Percentiles rank a stretch among this genome's conserved stretches.
Conservation (phyloP, 345 rosid genomes). For the Hirschfeldia incana region DNA sequence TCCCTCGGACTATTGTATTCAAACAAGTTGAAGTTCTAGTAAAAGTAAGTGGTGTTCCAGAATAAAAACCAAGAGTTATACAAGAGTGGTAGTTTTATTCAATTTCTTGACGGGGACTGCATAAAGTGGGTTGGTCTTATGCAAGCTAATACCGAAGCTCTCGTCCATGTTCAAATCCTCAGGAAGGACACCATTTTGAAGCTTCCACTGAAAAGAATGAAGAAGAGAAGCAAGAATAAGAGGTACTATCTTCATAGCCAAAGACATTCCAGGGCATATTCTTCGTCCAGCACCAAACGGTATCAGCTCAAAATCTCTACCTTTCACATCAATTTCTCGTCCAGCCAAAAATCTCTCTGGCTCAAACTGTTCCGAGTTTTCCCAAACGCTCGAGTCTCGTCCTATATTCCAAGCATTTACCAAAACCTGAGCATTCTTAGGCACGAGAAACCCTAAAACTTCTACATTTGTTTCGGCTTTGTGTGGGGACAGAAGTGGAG, state of each 20-base stretch:
- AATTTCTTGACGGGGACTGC: neutral
- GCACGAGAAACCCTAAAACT: slow-evolving; percentile 10
- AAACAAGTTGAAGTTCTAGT: too few relatives aligned
- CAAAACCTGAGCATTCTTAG: slow-evolving; percentile 14
- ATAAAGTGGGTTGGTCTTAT: neutral
- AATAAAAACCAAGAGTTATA: too few relatives aligned
- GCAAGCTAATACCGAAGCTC: neutral
- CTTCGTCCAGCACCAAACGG: neutral
- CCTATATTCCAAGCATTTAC: slow-evolving; percentile 41
- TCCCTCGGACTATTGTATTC: too few relatives aligned
- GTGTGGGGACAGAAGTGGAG: slow-evolving; percentile 18
- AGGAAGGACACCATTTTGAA: neutral
- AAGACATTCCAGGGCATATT: neutral
- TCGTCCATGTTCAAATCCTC: neutral
- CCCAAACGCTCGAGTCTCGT: slow-evolving; percentile 39
- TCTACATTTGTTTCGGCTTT: slow-evolving; percentile 12
- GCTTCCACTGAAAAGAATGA: neutral
- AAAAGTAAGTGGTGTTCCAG: too few relatives aligned
- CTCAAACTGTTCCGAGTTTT: slow-evolving; percentile 26
- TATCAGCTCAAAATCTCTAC: neutral
- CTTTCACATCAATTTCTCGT: neutral
- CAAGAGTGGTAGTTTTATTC: neutral
- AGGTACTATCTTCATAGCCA: neutral
- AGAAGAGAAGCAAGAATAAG: neutral
- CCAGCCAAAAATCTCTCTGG: slow-evolving; percentile 34